Base-by-base conservation (phyloP, 257 asterid species). In the Fraxinus cuspidata region DNA sequence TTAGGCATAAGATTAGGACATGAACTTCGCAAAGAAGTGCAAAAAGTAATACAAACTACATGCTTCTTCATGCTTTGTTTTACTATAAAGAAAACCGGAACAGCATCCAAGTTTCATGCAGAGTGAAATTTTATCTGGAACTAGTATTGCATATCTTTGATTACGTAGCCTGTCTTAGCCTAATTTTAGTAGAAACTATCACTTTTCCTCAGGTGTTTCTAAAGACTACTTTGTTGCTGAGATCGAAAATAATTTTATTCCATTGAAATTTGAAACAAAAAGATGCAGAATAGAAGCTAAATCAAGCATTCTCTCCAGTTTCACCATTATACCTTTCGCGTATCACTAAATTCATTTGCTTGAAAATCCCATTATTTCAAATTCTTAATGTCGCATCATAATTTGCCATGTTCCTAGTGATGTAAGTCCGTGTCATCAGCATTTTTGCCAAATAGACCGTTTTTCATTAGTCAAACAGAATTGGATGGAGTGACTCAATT, bases 21-120 rank as follows among this genome's bases (percentile, higher is more conserved):
- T 51, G 35, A 71, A 74, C 27, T 79, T 78, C 47, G 12, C 32
- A 31, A 12, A 65, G 27, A 76, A 49, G 51, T 49, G 60, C 74
- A 64, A 51, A 38, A 27, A 28, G 70, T 66, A 51, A 32, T 64
- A 38, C 77, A 71, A 81, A 66, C 73, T 21, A 42, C 32, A 80
- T 31, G 64, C 27, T 53, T 28, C 78, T 64, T 73, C 58, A 73
- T 44, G 29, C 38, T 3, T 53, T 31, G 60, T 70, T 78, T 71
- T 32, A 53, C 42, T 28, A 72, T 7, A 60, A 18, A 7, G 31
- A 21, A 60, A 60, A 60, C 29, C 1, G 15, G 1, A 10, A 23
- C 16, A 25, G 18, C 16, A 60, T 60, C 31, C 15, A 0, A 60
- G 5, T 60, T 53, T 60, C 67, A 2, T 21, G 15, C 1, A 60